Conservation (phyloP, 192 early-diverging fungal species). For the Dissophora globulifera region DNA sequence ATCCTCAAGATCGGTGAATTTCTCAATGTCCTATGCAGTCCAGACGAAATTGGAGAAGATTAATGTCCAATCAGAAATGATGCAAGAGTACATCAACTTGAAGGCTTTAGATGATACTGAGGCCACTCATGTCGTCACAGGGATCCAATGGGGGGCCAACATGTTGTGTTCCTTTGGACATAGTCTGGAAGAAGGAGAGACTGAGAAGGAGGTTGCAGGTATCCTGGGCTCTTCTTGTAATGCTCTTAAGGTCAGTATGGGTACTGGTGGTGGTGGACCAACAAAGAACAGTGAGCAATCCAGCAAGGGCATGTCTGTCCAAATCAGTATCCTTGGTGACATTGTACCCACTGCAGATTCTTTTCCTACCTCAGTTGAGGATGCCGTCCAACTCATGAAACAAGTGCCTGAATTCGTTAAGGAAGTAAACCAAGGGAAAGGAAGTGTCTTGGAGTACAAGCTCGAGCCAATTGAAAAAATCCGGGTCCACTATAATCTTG, state of each 20-base stretch:
- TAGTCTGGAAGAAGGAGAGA: constrained; percentile 11
- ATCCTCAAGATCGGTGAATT: constrained; percentile 7
- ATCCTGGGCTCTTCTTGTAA: constrained; percentile 6
- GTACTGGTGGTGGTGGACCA: not conserved
- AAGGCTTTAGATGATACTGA: constrained; percentile 3
- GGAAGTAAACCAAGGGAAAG: constrained; percentile 14
- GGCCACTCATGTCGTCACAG: constrained; percentile 13
- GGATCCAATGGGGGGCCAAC: constrained; percentile 22
- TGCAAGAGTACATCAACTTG: constrained; percentile 7
- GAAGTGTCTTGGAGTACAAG: constrained; percentile 11
- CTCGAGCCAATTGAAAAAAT: constrained; percentile 10
- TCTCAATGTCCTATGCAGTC: constrained; percentile 11
- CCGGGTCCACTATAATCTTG: constrained; percentile 2
- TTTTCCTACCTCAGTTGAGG: constrained; percentile 5
- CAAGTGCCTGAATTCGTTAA: constrained; percentile 2
- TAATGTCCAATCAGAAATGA: not conserved
- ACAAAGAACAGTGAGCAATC: not conserved
- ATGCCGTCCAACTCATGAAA: constrained; percentile 14
- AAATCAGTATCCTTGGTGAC: constrained; percentile 14
- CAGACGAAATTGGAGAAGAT: constrained; percentile 15
- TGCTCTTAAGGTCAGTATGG: not conserved
- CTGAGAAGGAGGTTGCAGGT: constrained; percentile 4
- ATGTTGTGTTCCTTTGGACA: constrained; percentile 14
- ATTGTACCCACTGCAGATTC: constrained; percentile 9
- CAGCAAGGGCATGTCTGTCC: constrained; percentile 9